A percentile compares a stretch with the other conserved stretches of the same genome.
phyloP scores from a whole-genome alignment of 768 basidiomycete species.

The Auricularia cornea region DNA sequence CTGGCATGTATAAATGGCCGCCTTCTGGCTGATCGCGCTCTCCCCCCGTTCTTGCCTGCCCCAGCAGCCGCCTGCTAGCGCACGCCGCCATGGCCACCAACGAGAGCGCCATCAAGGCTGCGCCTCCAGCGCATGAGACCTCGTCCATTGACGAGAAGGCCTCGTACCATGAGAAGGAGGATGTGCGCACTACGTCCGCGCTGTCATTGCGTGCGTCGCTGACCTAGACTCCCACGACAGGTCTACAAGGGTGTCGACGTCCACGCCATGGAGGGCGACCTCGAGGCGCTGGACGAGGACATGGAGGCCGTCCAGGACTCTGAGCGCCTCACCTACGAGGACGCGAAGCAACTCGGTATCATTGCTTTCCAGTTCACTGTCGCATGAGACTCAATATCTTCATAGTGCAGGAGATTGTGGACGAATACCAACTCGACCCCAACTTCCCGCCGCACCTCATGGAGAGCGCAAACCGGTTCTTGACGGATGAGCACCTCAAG shows the following conservation, averaged over 20 bases:
- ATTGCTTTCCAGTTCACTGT: neutral
- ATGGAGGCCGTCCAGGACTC: conserved; percentile 91
- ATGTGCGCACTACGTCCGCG: too few species aligned
- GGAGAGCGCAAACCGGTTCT: neutral
- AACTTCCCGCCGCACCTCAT: neutral
- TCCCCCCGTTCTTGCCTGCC: neutral
- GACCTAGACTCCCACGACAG: too few species aligned
- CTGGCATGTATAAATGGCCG: neutral
- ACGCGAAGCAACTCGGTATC: neutral
- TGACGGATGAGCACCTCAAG: neutral
- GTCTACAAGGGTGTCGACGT: neutral
- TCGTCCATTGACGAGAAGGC: neutral
- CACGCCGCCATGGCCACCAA: neutral
- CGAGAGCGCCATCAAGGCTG: neutral
- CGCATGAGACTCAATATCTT: neutral
- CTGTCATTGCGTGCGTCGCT: too few species aligned
- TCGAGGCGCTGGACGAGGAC: conserved; percentile 30
- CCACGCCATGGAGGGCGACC: neutral
- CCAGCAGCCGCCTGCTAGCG: neutral
- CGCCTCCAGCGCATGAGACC: neutral
- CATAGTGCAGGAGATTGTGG: neutral
- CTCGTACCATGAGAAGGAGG: neutral
- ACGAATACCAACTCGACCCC: neutral
- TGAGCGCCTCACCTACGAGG: conserved; percentile 75
- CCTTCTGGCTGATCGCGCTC: neutral